Base-by-base conservation (phyloP, 225 moss, liverwort and hornwort genomes). In the Neckera pumila region DNA sequence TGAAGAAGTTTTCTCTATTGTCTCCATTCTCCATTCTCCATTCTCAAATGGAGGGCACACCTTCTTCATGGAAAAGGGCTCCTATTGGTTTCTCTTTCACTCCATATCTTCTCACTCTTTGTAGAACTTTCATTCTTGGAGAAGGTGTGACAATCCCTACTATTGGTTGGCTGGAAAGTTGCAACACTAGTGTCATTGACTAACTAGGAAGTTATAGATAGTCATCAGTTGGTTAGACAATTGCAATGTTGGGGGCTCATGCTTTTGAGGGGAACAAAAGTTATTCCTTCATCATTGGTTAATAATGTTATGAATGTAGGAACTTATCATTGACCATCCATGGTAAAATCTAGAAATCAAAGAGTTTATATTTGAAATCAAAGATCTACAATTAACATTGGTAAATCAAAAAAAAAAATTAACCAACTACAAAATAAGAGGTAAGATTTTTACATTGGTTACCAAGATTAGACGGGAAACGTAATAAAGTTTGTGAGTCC, bases 191-290 rank as follows among this genome's bases (percentile, higher is more conserved):
- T 64, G 1, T 17, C 33, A 33, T 33, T 17, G 6, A 0, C 0
- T 33, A 4, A 64, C 33, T 64, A 17, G 14, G 17, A 64, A 64
- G 15, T 51, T 51, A 16, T 51, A 51, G 16, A 49, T 3, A 51
- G 14, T 51, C 51, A 51, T 51, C 5, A 2, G 51, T 51, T 51
- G 16, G 16, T 51, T 16, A 5, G 4, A 6, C 2, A 51, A 16
- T 51, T 51, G 51, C 51, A 16, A 51, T 2, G 5, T 2, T 33
- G 33, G 1, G 23, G 33, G 33, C 17, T 33, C 2, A 33, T 5
- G 1, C 17, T 33, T 33, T 64, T 0, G 0, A 1, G 5, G 9
- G 9, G 9, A 64, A 64, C 2, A 33, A 64, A 17, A 33, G 5
- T 2, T 1, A 53, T 14, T 14, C 1, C 7, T 3, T 3, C 13